A percentile compares a stretch with the other conserved stretches of the same genome.
phyloP scores from a whole-genome alignment of 768 basidiomycete genomes.

The Chlorophyllum brunneum region DNA sequence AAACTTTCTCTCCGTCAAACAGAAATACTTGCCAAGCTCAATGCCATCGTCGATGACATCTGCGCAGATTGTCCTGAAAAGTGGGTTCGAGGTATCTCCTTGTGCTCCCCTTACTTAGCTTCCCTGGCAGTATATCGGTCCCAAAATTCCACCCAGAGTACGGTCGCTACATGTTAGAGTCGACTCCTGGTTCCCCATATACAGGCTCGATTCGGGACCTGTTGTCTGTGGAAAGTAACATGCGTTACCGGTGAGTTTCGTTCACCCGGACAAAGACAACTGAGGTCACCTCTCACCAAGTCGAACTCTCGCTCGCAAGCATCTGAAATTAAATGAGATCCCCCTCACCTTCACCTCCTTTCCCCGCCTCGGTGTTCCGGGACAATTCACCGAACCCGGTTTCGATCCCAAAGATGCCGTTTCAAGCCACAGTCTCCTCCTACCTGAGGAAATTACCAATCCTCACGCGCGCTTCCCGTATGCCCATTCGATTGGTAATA shows the following conservation, averaged over 20 bases:
- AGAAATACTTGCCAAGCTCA: constrained; percentile 84
- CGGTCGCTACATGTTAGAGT: constrained; percentile 98
- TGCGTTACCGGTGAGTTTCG: constrained; percentile 77
- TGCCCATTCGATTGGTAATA: constrained; percentile 31
- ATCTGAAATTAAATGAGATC: constrained; percentile 81
- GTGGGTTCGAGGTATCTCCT: constrained; percentile 34
- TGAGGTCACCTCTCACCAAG: constrained; percentile 32
- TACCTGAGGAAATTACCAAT: constrained; percentile 95
- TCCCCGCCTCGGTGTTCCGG: constrained; percentile 85
- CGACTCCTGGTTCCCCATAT: constrained; percentile 94
- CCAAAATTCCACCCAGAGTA: constrained; percentile 98
- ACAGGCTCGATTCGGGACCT: constrained; percentile 84
- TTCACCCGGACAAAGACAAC: background rate
- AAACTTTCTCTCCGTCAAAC: constrained; percentile 91
- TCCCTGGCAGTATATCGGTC: constrained; percentile 51
- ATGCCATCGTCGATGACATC: constrained; percentile 63
- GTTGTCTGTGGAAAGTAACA: constrained; percentile 87
- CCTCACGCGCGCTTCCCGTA: constrained; percentile 98
- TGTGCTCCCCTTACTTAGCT: background rate
- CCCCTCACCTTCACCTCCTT: constrained; percentile 95
- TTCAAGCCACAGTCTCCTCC: constrained; percentile 90
- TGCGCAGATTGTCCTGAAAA: constrained; percentile 53
- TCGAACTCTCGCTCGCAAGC: constrained; percentile 77
- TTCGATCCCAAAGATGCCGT: constrained; percentile 69
- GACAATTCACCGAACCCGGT: constrained; percentile 90